Evolutionary conservation across 2,329 filamentous ascomycete genomes (phyloP), one percentile per base, ranked within the genome.

Genomic region (Ophiostoma pallidulum): DNA sequence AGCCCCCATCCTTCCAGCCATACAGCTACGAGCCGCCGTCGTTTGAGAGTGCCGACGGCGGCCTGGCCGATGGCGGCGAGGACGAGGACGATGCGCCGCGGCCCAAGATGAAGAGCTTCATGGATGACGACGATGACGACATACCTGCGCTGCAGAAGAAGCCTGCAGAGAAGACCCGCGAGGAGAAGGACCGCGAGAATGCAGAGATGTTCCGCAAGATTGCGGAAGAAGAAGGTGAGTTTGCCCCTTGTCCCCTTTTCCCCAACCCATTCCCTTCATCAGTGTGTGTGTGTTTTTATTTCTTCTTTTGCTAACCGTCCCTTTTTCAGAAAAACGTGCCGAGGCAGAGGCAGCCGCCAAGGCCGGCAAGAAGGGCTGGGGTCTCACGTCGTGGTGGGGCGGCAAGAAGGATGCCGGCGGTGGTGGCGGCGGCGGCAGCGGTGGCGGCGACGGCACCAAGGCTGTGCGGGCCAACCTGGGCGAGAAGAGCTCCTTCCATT

Each of bases 381-480:
- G 82, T 62, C 84, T 95, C 49, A 76, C 79, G 28, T 82, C 87
- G 43, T 96, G 90, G 89, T 94, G 84, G 54, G 74, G 75, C 49
- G 64, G 67, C 53, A 77, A 80, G 57, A 82, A 85, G 62, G 77
- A 84, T 73, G n/a, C 54, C 67, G n/a, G 66, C 65, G 26, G 57
- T 67, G 33, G 29, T 12, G 62, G 36, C 10, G 31, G 49, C 28
- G 10, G 22, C 28, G 33, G 36, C 29, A 20, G 48, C 12, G 31
- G 29, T 9, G 22, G 35, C 13, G 57, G 68, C 9, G 67, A 24
- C 67, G 22, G 57, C 66, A 40, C 73, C 60, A 83, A 83, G 60
- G 70, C 90, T n/a, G 86, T 96, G 63, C 81, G 79, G 57, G 92
- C 94, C 53, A 98, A 98, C 60, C 77, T 98, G 8, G 94, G 91